Percentiles rank a stretch among this genome's conserved stretches.
Conservation (phyloP, 192 early-diverging fungal species). For the Entomortierella parvispora region DNA sequence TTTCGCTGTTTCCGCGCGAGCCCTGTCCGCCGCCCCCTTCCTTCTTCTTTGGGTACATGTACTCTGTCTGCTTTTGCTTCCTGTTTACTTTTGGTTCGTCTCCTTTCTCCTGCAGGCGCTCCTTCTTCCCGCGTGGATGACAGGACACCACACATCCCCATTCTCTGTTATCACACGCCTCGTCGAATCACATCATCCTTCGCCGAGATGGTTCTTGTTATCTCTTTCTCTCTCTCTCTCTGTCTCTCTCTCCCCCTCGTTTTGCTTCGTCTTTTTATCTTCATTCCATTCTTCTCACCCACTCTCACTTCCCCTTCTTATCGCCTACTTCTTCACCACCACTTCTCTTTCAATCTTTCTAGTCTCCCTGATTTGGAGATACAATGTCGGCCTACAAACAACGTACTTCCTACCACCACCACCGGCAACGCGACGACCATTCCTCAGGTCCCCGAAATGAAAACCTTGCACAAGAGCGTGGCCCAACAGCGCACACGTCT, state of each 20-base stretch:
- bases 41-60: neutral
- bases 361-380: neutral
- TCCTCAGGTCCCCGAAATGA: no score
- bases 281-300: neutral
- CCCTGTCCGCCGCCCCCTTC: neutral
- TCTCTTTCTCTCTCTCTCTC: conserved; percentile 1
- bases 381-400: conserved; percentile 48
- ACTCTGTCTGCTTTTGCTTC: no score
- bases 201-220: neutral
- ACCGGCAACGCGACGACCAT: neutral
- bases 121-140: no score
- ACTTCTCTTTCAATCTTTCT: conserved; percentile 4
- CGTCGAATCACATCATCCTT: neutral
- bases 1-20: no score
- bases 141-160: no score
- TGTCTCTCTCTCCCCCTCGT: neutral
- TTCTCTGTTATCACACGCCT: no score
- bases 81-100: neutral
- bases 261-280: neutral
- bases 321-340: neutral
- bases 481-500: no score
- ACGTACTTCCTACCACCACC: conserved; percentile 8
- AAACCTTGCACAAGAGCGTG: no score
- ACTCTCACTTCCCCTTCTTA: neutral
- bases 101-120: neutral